Evolutionary conservation across 768 basidiomycete genomes (phyloP).

Genomic region (Trametes cinnabarina): DNA sequence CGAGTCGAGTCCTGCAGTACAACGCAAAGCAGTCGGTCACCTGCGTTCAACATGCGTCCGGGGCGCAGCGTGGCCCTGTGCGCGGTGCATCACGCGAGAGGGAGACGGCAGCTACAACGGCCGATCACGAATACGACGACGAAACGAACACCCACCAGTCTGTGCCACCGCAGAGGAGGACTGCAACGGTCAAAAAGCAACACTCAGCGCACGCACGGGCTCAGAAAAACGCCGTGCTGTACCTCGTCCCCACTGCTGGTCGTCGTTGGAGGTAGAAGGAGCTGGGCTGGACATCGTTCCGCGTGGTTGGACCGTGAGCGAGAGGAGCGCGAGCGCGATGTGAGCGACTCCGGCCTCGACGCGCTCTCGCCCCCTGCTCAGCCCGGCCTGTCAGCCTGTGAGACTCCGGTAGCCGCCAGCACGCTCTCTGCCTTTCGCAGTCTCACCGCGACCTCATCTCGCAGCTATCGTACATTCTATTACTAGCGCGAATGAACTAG

Average conservation of each 20-base stretch:
- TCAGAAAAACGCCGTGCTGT: not conserved
- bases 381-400: constrained; percentile 10
- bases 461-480: constrained; percentile 14
- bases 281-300: constrained; percentile 17
- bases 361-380: constrained; percentile 16
- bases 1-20: constrained; percentile 65
- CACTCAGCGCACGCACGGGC: constrained; percentile 2
- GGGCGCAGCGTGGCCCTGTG: not conserved
- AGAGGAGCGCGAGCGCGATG: constrained; percentile 14
- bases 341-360: not conserved
- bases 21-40: not conserved
- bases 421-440: not conserved
- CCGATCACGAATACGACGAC: constrained; percentile 11
- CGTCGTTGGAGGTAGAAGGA: constrained; percentile 6
- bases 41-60: constrained; percentile 8
- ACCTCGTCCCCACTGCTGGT: constrained; percentile 24
- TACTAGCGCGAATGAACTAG: not conserved
- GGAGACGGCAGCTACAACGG: constrained; percentile 7
- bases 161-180: constrained; percentile 82
- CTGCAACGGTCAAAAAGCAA: constrained; percentile 36
- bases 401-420: not conserved
- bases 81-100: constrained; percentile 11
- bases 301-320: constrained; percentile 2
- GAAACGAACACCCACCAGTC: constrained; percentile 75
- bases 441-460: not conserved